These are phyloP conservation scores for Ambispora gerdemannii DNA, from an alignment of 192 early-diverging fungal genomes.

Conservation along the genomic window DNA sequence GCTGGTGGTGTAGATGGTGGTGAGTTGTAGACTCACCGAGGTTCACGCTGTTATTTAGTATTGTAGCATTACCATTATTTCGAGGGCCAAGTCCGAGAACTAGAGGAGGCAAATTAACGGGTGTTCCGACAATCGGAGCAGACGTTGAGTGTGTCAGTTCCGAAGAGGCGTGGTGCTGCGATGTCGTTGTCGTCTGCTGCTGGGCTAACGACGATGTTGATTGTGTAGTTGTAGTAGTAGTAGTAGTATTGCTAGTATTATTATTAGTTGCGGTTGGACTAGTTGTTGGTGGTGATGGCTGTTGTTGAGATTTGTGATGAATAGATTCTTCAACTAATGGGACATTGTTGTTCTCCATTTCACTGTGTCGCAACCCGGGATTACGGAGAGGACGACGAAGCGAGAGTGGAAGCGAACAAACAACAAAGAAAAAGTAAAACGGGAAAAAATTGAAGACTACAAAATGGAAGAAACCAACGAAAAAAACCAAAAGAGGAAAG, in stretches of 20 bases:
- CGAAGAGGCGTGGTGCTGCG: conserved; percentile 6
- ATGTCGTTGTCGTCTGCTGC: conserved; percentile 6
- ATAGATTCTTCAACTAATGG: neutral
- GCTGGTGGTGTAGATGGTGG: neutral
- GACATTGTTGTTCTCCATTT: conserved; percentile 14
- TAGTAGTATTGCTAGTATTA: neutral
- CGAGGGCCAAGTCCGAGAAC: neutral
- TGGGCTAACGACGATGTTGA: neutral
- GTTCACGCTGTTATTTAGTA: neutral
- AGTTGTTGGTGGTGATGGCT: neutral
- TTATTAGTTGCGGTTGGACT: neutral
- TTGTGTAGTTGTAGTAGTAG: neutral
- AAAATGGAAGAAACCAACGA: neutral
- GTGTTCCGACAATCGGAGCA: neutral
- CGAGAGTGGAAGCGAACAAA: neutral
- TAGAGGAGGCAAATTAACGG: conserved; percentile 4
- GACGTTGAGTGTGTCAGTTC: conserved; percentile 14
- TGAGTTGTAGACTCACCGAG: neutral
- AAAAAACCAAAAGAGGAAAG: neutral
- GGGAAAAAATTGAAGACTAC: neutral
- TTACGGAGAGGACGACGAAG: neutral
- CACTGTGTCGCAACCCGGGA: neutral
- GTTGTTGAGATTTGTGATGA: neutral
- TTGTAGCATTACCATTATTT: neutral
- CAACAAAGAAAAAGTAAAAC: conserved; percentile 6